phyloP scores from a whole-genome alignment of 768 basidiomycete species.

The Mycena polygramma region DNA sequence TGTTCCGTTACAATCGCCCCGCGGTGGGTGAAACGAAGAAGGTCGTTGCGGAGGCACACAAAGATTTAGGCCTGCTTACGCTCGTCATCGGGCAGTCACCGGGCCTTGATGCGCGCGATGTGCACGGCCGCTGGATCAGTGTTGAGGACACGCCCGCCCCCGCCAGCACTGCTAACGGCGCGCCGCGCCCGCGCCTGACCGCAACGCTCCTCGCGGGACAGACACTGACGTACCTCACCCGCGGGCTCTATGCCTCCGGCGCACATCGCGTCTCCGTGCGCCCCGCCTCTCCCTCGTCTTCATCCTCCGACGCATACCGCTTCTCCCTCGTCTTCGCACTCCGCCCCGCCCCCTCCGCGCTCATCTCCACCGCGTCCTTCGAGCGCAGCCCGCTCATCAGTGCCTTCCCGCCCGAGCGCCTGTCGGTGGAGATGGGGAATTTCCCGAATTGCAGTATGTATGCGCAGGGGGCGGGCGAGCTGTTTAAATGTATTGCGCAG shows the following conservation, averaged over 20 bases:
- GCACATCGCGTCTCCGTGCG: conserved; percentile 29
- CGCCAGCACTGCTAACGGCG: neutral
- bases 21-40: neutral
- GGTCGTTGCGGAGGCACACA: neutral
- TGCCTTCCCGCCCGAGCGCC: conserved; percentile 13
- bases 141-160: neutral
- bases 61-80: neutral
- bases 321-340: conserved; percentile 37
- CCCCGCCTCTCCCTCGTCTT: conserved; percentile 11
- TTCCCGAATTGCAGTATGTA: conserved; percentile 33
- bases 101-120: neutral
- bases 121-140: neutral
- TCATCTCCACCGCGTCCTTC: conserved; percentile 21
- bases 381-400: conserved; percentile 23
- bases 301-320: conserved; percentile 14
- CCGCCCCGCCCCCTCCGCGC: conserved; percentile 24
- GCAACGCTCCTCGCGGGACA: neutral
- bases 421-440: conserved; percentile 16
- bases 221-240: neutral
- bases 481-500: conserved; percentile 22
- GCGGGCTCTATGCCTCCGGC: neutral
- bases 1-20: conserved; percentile 36
- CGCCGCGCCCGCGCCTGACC: neutral
- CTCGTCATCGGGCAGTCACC: neutral
- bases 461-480: conserved; percentile 23